phyloP scores from a whole-genome alignment of 164 flowering plant species.

The Dillenia suffruticosa region DNA sequence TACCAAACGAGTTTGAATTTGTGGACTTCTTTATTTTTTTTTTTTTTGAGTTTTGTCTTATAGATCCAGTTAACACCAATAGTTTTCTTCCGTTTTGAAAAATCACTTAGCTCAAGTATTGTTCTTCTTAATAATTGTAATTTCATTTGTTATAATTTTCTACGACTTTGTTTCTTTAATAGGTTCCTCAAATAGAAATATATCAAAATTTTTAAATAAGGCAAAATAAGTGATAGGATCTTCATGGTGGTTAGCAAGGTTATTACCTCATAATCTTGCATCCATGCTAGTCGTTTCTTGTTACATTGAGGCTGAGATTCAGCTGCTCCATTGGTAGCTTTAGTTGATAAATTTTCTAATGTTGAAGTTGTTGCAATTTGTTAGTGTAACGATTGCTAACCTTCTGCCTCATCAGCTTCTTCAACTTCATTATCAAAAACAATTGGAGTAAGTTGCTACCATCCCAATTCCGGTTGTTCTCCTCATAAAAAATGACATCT shows the following conservation, averaged over 20 bases:
- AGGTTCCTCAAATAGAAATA: not conserved
- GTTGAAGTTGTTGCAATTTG: not conserved
- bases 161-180: slow-evolving; percentile 1
- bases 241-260: not conserved
- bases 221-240: slow-evolving; percentile 3
- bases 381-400: not conserved
- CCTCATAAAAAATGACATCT: slow-evolving; percentile 2
- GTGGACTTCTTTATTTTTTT: not conserved
- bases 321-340: not conserved
- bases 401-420: not conserved
- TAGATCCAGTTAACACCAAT: slow-evolving; percentile 12
- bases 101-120: slow-evolving; percentile 2
- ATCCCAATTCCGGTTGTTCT: slow-evolving; percentile 2
- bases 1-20: slow-evolving; percentile 5
- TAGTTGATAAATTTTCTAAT: not conserved
- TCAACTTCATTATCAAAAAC: slow-evolving; percentile 1
- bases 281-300: not conserved
- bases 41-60: slow-evolving; percentile 1
- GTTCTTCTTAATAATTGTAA: slow-evolving; percentile 2
- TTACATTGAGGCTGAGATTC: not conserved
- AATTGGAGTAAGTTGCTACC: not conserved
- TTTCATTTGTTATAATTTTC: slow-evolving; percentile 1
- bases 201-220: not conserved
- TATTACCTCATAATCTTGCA: slow-evolving; percentile 3
- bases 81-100: not conserved